Evolutionary conservation across 805 yeast genomes (phyloP).

Genomic region (Nematodospora valgi): DNA sequence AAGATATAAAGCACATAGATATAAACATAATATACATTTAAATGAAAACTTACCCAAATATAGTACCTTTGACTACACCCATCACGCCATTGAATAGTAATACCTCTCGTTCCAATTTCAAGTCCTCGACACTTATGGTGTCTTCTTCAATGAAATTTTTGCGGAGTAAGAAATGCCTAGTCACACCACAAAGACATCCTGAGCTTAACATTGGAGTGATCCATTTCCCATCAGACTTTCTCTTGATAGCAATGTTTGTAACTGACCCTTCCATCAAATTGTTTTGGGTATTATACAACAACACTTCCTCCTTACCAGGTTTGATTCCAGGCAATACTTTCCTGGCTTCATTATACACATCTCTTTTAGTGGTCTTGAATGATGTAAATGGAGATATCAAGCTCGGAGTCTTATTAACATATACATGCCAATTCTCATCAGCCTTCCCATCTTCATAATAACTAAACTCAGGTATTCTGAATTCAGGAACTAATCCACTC

Average conservation of each 20-base stretch:
- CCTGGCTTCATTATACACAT: conserved; percentile 62
- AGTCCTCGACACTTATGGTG: conserved; percentile 40
- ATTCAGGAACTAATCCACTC: conserved; percentile 20
- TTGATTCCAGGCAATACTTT: conserved; percentile 37
- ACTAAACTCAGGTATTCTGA: background rate
- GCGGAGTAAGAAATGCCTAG: conserved; percentile 59
- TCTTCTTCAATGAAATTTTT: conserved; percentile 55
- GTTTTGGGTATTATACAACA: conserved; percentile 53
- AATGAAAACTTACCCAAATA: conserved; percentile 31
- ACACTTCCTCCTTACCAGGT: conserved; percentile 62
- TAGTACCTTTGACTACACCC: conserved; percentile 68
- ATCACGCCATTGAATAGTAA: conserved; percentile 77
- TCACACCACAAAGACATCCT: conserved; percentile 86
- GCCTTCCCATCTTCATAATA: conserved; percentile 6
- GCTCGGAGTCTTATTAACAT: conserved; percentile 52
- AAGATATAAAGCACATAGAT: background rate
- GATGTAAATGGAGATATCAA: conserved; percentile 74
- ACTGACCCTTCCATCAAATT: conserved; percentile 79
- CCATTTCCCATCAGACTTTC: conserved; percentile 50
- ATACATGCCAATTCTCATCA: conserved; percentile 50
- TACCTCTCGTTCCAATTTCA: conserved; percentile 64
- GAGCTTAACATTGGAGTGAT: conserved; percentile 72
- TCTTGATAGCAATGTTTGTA: conserved; percentile 68
- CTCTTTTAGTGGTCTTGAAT: conserved; percentile 78
- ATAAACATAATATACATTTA: too few relatives aligned